Evolutionary conservation across 768 basidiomycete species (phyloP).

Genomic region (Boletus tomentosulus): DNA sequence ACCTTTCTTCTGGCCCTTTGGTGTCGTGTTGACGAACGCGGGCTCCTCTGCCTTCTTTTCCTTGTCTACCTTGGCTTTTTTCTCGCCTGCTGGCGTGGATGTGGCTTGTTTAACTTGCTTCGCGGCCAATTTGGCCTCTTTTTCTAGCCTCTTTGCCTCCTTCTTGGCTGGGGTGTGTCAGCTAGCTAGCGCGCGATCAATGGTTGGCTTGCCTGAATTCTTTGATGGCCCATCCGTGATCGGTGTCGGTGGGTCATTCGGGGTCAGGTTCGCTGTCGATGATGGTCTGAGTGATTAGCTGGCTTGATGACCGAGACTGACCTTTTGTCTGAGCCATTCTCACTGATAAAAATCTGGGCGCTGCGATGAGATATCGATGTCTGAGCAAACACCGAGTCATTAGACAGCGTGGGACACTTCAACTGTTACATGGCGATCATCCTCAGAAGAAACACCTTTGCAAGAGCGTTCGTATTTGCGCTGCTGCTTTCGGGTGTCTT

Average conservation of each 20-base stretch:
- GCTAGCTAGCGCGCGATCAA: background rate
- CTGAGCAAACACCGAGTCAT: background rate
- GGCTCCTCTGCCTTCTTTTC: slow-evolving; percentile 65
- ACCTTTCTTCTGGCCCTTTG: slow-evolving; percentile 94
- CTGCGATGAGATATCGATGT: background rate
- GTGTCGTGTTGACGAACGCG: slow-evolving; percentile 85
- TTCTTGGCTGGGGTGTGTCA: slow-evolving; percentile 59
- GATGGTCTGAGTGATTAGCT: background rate
- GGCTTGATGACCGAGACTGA: too few relatives aligned
- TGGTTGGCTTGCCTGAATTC: slow-evolving; percentile 34
- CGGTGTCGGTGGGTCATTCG: background rate
- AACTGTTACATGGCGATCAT: slow-evolving; percentile 24
- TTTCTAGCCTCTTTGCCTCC: slow-evolving; percentile 77
- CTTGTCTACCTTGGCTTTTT: slow-evolving; percentile 74
- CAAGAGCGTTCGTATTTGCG: slow-evolving; percentile 15
- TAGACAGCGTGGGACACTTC: background rate
- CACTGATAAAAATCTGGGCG: background rate
- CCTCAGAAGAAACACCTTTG: slow-evolving; percentile 28
- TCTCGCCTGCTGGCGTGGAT: slow-evolving; percentile 44
- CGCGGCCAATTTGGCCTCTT: slow-evolving; percentile 72
- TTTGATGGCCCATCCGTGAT: slow-evolving; percentile 30
- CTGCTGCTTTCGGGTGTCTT: slow-evolving; percentile 21
- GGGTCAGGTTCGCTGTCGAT: background rate
- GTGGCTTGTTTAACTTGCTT: slow-evolving; percentile 46
- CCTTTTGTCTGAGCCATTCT: background rate